phyloP scores from a whole-genome alignment of 257 asterid genomes.

The Solanum bulbocastanum region DNA sequence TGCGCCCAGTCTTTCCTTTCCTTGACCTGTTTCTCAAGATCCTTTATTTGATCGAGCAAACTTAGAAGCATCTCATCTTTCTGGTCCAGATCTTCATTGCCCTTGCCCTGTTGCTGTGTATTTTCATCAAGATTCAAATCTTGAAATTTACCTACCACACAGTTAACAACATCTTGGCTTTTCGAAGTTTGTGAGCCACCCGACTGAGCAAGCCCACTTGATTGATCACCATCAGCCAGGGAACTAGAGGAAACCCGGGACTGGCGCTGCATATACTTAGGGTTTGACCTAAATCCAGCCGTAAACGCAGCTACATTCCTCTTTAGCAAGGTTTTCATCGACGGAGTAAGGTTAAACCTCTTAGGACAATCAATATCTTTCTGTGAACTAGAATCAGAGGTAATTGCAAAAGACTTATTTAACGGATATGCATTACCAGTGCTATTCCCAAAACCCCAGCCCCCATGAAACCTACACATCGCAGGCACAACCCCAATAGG shows the following conservation, averaged over 20 bases:
- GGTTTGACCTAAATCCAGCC: conserved; percentile 80
- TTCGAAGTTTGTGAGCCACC: conserved; percentile 34
- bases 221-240: conserved; percentile 33
- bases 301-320: conserved; percentile 88
- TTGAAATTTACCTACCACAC: conserved; percentile 68
- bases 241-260: conserved; percentile 51
- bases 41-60: conserved; percentile 73
- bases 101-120: conserved; percentile 44
- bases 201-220: conserved; percentile 19
- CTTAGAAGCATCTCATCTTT: conserved; percentile 75
- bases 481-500: conserved; percentile 69
- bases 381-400: conserved; percentile 54
- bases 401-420: conserved; percentile 43
- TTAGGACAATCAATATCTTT: conserved; percentile 86
- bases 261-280: conserved; percentile 46
- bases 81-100: conserved; percentile 41
- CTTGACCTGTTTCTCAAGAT: conserved; percentile 72
- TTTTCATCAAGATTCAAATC: conserved; percentile 80
- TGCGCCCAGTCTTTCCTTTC: conserved; percentile 97
- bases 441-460: conserved; percentile 79
- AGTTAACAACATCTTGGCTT: conserved; percentile 17
- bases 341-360: conserved; percentile 82
- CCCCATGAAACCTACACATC: conserved; percentile 74
- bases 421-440: conserved; percentile 54
- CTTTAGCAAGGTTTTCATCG: conserved; percentile 76